A percentile compares a stretch with the other conserved stretches of the same genome.
phyloP scores from a whole-genome alignment of 2,329 filamentous ascomycete species.

The Tolypocladium nubicola region DNA sequence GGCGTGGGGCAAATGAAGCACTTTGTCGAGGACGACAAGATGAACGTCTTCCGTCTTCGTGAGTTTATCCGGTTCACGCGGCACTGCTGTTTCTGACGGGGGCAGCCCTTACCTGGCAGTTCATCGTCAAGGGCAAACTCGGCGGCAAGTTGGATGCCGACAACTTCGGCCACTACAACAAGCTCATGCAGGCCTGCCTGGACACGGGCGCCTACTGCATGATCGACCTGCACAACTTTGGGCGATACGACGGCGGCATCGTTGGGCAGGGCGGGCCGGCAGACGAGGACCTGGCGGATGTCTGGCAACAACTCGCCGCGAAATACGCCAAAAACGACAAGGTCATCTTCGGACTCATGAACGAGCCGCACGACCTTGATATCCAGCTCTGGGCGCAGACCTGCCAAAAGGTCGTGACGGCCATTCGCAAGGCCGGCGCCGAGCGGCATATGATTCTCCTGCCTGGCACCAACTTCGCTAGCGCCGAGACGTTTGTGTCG shows the following conservation, averaged over 20 bases:
- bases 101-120: conserved; percentile 43
- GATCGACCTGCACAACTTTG: conserved; percentile 49
- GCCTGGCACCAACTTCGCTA: conserved; percentile 49
- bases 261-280: conserved; percentile 56
- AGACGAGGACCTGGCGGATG: conserved; percentile 43
- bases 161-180: conserved; percentile 42
- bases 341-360: conserved; percentile 56
- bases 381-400: conserved; percentile 47
- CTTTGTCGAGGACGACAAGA: conserved; percentile 37
- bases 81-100: not conserved
- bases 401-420: conserved; percentile 52
- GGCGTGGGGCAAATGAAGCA: conserved; percentile 45
- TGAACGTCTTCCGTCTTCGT: conserved; percentile 46
- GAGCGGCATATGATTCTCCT: conserved; percentile 49
- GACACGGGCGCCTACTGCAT: conserved; percentile 47
- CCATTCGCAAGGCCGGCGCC: conserved; percentile 56
- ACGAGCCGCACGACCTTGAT: conserved; percentile 54
- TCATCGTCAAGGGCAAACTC: conserved; percentile 40
- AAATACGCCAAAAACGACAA: conserved; percentile 45
- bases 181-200: conserved; percentile 45
- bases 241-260: conserved; percentile 49
- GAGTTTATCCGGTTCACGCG: conserved; percentile 6
- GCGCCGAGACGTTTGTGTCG: conserved; percentile 35
- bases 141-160: conserved; percentile 35
- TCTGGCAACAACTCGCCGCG: conserved; percentile 48